These are phyloP conservation scores for Boletus coccyginus DNA, from an alignment of 768 basidiomycete genomes.

Conservation along the genomic window DNA sequence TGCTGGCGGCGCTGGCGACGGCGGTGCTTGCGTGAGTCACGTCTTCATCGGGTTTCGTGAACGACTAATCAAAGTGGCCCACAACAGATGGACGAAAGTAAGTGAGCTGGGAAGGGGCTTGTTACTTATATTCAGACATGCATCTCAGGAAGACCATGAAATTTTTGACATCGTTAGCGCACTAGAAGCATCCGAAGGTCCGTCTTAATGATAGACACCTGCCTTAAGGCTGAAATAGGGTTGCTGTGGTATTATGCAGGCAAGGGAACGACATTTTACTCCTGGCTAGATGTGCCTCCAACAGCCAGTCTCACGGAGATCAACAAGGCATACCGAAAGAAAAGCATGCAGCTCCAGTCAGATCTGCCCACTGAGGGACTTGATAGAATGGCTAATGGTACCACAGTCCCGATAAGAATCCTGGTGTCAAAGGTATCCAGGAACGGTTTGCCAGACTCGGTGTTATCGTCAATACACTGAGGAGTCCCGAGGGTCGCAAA, in stretches of 20 bases:
- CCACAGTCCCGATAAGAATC: conserved; percentile 92
- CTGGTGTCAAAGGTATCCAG: conserved; percentile 72
- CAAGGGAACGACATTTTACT: conserved; percentile 94
- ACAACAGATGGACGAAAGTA: conserved; percentile 69
- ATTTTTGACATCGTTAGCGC: conserved; percentile 91
- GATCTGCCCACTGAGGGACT: conserved; percentile 28
- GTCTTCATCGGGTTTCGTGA: background rate
- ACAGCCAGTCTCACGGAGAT: conserved; percentile 77
- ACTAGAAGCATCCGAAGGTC: conserved; percentile 78
- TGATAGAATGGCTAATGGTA: background rate
- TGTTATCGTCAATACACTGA: conserved; percentile 77
- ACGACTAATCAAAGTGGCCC: conserved; percentile 3
- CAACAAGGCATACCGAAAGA: conserved; percentile 86
- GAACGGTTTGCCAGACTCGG: conserved; percentile 93
- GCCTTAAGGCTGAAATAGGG: conserved; percentile 1
- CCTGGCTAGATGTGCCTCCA: conserved; percentile 79
- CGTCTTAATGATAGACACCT: conserved; percentile 11
- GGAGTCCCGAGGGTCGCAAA: conserved; percentile 71
- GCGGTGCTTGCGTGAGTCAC: conserved; percentile 57
- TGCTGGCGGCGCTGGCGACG: conserved; percentile 53
- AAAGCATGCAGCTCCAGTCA: conserved; percentile 88
- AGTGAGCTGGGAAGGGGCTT: conserved; percentile 3
- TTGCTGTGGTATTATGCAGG: conserved; percentile 37
- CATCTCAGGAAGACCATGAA: conserved; percentile 82
- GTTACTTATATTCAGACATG: conserved; percentile 7